Evolutionary conservation across 2,329 filamentous ascomycete species (phyloP), one percentile per base, ranked within the genome.

Genomic region (Diaporthe destruens): DNA sequence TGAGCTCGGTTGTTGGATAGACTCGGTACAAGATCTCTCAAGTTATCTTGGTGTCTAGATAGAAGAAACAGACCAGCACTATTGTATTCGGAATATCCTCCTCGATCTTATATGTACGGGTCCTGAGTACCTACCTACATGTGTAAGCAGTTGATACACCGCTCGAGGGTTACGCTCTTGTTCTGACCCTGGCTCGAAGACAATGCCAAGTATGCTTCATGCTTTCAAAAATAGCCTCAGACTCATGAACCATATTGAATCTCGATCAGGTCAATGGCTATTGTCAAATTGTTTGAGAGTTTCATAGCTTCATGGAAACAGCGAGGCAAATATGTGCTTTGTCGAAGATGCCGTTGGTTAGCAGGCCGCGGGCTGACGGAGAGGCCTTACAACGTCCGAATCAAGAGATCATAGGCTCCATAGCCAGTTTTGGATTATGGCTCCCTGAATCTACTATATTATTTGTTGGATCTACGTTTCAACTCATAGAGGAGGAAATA

Each of bases 111-210:
- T 67, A 44, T 42, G 16, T 9, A 25, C 9, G 18, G 16, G 3
- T 34, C 14, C 20, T 49, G 44, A 0, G 3, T 2, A 20, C 9
- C 5, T 36, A 18, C 9, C 3, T 5, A 29, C 29, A 29, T n/a
- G n/a, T n/a, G n/a, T 39, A 39, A 39, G 23, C 11, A 14, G 2
- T n/a, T 7, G 39, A 54, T 29, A 3, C 6, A 6, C 32, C 18
- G 42, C 32, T 20, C 53, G 6, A 57, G 36, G 23, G 49, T 7
- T 39, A 36, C 29, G 39, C 16, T n/a, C 9, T n/a, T 49, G 66
- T 69, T 57, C 39, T 29, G 12, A 34, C 18, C n/a, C n/a, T 51
- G 8, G n/a, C 66, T 57, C 29, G 42, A 39, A 44, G 36, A 69
- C 54, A 39, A 57, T 59, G 20, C 9, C 23, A 14, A 12, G 23